These are phyloP conservation scores for Leccinum barrowsii DNA, from an alignment of 768 basidiomycete species.

Conservation along the genomic window DNA sequence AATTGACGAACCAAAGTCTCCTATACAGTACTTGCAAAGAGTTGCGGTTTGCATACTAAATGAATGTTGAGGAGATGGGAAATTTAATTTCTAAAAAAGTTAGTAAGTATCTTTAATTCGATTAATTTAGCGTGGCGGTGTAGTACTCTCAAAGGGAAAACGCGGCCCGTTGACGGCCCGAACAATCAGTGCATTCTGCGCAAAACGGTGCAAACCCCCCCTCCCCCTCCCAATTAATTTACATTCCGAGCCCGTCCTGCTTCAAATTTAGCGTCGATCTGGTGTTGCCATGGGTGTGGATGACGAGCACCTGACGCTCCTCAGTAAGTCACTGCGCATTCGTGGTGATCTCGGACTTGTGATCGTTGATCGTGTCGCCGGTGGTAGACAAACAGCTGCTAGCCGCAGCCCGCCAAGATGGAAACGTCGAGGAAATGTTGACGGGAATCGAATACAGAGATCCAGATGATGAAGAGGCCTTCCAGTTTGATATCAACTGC, in stretches of 20 bases:
- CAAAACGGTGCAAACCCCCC: no score
- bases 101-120: no score
- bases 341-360: not conserved
- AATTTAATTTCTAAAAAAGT: no score
- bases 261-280: not conserved
- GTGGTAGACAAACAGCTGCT: conserved; percentile 26
- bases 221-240: not conserved
- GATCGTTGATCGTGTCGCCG: not conserved
- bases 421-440: conserved; percentile 27
- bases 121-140: no score
- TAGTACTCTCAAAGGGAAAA: not conserved
- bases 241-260: not conserved
- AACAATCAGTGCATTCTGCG: not conserved
- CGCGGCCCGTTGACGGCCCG: not conserved
- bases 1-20: no score
- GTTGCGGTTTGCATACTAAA: no score
- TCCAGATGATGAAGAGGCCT: conserved; percentile 8
- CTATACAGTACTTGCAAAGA: no score
- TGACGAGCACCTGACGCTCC: conserved; percentile 12
- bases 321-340: conserved; percentile 15
- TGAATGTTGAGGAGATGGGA: no score
- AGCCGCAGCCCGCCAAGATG: conserved; percentile 21
- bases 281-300: conserved; percentile 12
- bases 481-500: conserved; percentile 32
- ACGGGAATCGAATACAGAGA: conserved; percentile 20